These are phyloP conservation scores for Dipodascopsis uninucleata DNA, from an alignment of 805 yeast genomes.

Conservation along the genomic window DNA sequence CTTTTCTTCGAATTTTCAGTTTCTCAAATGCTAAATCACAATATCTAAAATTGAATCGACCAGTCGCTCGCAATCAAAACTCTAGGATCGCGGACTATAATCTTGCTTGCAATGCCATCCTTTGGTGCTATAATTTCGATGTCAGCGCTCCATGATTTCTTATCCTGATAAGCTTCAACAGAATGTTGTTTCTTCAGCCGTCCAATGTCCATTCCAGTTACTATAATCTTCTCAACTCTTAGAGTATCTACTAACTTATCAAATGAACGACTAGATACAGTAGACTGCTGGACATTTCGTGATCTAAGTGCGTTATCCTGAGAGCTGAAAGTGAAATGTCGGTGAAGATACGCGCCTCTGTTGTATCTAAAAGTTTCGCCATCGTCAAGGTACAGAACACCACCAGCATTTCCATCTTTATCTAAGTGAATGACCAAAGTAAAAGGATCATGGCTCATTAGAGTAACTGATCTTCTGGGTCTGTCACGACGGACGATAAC, in stretches of 20 bases:
- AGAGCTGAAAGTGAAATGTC: conserved; percentile 41
- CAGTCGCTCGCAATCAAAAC: conserved; percentile 48
- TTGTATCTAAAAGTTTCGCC: conserved; percentile 65
- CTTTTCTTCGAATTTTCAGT: too few species aligned
- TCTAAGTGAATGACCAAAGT: conserved; percentile 62
- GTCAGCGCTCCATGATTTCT: conserved; percentile 39
- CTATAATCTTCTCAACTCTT: conserved; percentile 52
- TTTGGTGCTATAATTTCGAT: conserved; percentile 28
- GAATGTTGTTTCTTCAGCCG: conserved; percentile 12
- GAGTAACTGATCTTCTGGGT: conserved; percentile 70
- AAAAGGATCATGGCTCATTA: conserved; percentile 78
- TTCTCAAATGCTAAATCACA: too few species aligned
- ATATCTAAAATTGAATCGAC: conserved; percentile 41
- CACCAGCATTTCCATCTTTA: conserved; percentile 49
- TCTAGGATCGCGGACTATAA: conserved; percentile 49
- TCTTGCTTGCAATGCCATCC: conserved; percentile 27
- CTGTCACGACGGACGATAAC: conserved; percentile 66
- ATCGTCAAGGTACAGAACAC: conserved; percentile 74
- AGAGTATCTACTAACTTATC: conserved; percentile 37
- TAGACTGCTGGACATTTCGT: conserved; percentile 28
- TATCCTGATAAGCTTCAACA: conserved; percentile 41
- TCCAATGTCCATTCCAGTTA: conserved; percentile 41
- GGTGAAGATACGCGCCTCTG: conserved; percentile 48
- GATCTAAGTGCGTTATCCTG: conserved; percentile 34
- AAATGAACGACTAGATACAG: conserved; percentile 13